phyloP scores from a whole-genome alignment of 2,329 filamentous ascomycete species.

The Colletotrichum theobromicola region DNA sequence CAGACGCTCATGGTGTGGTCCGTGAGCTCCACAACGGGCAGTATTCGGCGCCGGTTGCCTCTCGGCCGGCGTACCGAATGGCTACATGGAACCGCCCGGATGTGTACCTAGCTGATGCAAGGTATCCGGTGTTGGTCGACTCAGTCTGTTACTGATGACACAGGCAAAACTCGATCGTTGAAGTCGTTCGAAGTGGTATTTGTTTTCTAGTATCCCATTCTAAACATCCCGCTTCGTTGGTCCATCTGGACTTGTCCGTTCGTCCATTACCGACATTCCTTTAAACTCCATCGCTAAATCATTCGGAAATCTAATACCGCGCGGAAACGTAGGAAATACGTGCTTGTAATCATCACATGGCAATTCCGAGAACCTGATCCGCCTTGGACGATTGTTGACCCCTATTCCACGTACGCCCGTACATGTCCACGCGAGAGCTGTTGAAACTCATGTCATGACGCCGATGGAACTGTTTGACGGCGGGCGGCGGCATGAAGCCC shows the following conservation, averaged over 20 bases:
- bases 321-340: not conserved
- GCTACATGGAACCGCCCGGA: not conserved
- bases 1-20: not conserved
- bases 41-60: not conserved
- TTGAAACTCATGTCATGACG: not conserved
- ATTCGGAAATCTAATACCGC: not conserved
- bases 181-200: not conserved
- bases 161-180: not conserved
- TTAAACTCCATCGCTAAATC: not conserved
- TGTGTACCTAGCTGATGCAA: not conserved
- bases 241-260: not conserved
- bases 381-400: not conserved
- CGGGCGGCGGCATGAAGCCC: not conserved
- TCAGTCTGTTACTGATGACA: not conserved
- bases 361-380: slow-evolving; percentile 11
- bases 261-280: not conserved
- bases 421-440: not conserved
- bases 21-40: not conserved
- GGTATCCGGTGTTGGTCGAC: not conserved
- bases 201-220: not conserved
- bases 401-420: not conserved
- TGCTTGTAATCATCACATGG: not conserved
- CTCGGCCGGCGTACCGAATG: not conserved
- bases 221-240: not conserved
- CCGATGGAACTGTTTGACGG: not conserved